Percentiles rank a stretch among this genome's conserved stretches.
Evolutionary conservation across 768 basidiomycete genomes (phyloP).

Genomic region (Clitopilus passeckerianus): DNA sequence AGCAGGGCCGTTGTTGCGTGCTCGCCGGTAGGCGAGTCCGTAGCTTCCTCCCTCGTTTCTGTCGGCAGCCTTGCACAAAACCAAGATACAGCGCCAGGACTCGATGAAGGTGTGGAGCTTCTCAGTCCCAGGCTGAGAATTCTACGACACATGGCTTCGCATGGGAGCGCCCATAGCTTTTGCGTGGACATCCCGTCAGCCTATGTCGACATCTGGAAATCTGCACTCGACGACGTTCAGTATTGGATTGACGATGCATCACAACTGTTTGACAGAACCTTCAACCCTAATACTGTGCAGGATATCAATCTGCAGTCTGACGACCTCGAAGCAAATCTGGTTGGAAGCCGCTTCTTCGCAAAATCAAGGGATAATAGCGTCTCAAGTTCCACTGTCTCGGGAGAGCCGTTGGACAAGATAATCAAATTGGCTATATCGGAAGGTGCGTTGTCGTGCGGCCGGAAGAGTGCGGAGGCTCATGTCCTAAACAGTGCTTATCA

Average conservation of each 20-base stretch:
- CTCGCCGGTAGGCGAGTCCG: constrained; percentile 30
- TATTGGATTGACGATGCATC: constrained; percentile 83
- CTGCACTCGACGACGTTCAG: constrained; percentile 70
- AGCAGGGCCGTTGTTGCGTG: constrained; percentile 45
- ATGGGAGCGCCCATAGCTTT: not conserved
- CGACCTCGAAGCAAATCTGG: constrained; percentile 58
- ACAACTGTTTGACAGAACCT: constrained; percentile 58
- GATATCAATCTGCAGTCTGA: constrained; percentile 22
- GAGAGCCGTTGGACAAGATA: constrained; percentile 30
- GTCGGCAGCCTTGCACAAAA: constrained; percentile 36
- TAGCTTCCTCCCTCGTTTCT: constrained; percentile 43
- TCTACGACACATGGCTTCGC: not conserved
- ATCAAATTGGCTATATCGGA: constrained; percentile 46
- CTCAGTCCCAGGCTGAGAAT: not conserved
- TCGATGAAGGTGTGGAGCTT: not conserved
- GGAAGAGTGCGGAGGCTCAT: no score
- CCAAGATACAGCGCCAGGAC: constrained; percentile 3
- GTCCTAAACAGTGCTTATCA: constrained; percentile 24
- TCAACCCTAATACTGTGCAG: constrained; percentile 15
- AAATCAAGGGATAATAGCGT: constrained; percentile 45
- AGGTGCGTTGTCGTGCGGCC: constrained; percentile 20
- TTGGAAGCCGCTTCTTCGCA: constrained; percentile 76
- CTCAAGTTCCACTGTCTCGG: constrained; percentile 24
- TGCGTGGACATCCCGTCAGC: constrained; percentile 52
- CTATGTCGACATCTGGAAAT: constrained; percentile 58